Evolutionary conservation across 2,329 filamentous ascomycete genomes (phyloP).

Genomic region (Capronia americana): DNA sequence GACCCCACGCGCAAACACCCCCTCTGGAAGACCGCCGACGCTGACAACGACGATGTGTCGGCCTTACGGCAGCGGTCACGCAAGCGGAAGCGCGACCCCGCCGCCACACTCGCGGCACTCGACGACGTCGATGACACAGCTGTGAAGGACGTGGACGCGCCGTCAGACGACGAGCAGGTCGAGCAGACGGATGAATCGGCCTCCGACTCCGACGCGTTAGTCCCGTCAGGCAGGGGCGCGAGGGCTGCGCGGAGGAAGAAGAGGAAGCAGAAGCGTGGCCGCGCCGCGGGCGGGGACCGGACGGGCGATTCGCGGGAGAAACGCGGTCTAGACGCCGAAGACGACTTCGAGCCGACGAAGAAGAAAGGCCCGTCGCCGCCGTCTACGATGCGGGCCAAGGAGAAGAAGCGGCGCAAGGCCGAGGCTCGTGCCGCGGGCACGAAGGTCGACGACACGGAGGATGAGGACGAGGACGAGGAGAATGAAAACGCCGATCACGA

Average conservation of each 20-base stretch:
- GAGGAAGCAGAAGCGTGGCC: not conserved
- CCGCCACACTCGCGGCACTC: slow-evolving; percentile 22
- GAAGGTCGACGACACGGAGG: slow-evolving; percentile 42
- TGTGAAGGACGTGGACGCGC: slow-evolving; percentile 3
- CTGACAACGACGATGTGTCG: slow-evolving; percentile 24
- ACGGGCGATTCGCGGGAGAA: slow-evolving; percentile 41
- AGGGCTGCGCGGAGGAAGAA: slow-evolving; percentile 26
- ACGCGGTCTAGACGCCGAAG: slow-evolving; percentile 44
- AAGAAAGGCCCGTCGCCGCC: slow-evolving; percentile 42
- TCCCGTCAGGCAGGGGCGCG: slow-evolving; percentile 26
- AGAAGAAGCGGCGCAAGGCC: slow-evolving; percentile 19
- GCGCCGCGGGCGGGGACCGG: slow-evolving; percentile 17
- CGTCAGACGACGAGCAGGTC: slow-evolving; percentile 46
- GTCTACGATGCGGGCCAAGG: slow-evolving; percentile 16
- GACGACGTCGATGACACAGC: slow-evolving; percentile 47
- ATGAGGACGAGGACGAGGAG: slow-evolving; percentile 50
- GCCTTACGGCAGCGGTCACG: slow-evolving; percentile 41
- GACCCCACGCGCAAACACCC: slow-evolving; percentile 53
- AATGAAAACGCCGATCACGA: slow-evolving; percentile 50
- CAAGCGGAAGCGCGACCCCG: slow-evolving; percentile 40
- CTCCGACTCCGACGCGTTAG: slow-evolving; percentile 26
- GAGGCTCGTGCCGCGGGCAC: slow-evolving; percentile 36
- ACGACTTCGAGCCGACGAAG: slow-evolving; percentile 47
- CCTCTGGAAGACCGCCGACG: slow-evolving; percentile 43
- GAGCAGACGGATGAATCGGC: slow-evolving; percentile 35